These are phyloP conservation scores for Microdochium trichocladiopsis DNA, from an alignment of 2,329 filamentous ascomycete genomes.

Conservation along the genomic window DNA sequence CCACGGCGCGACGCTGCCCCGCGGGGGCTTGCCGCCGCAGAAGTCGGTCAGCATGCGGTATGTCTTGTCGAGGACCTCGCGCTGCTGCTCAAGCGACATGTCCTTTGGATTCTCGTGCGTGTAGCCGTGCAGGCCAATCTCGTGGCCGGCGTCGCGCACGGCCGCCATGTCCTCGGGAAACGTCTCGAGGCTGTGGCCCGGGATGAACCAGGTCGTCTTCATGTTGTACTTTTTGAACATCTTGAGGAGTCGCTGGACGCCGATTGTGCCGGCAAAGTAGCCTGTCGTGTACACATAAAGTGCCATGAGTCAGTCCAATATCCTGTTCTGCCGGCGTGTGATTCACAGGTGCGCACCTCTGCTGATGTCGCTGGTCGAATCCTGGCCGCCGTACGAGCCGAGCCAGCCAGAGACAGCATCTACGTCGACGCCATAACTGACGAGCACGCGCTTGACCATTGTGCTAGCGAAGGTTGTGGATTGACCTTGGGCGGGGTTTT, in stretches of 20 bases:
- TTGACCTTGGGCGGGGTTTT: not conserved
- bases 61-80: slow-evolving; percentile 67
- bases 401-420: slow-evolving; percentile 74
- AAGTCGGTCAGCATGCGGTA: slow-evolving; percentile 66
- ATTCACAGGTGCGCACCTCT: too few species aligned
- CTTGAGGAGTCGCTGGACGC: slow-evolving; percentile 59
- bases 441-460: slow-evolving; percentile 27
- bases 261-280: slow-evolving; percentile 62
- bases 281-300: slow-evolving; percentile 25
- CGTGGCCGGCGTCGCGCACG: slow-evolving; percentile 37
- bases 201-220: slow-evolving; percentile 52
- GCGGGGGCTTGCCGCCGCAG: slow-evolving; percentile 57
- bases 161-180: slow-evolving; percentile 37
- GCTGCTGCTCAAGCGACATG: slow-evolving; percentile 70
- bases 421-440: slow-evolving; percentile 63
- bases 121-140: slow-evolving; percentile 61
- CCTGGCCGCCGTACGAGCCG: slow-evolving; percentile 67
- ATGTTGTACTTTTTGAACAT: slow-evolving; percentile 67
- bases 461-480: slow-evolving; percentile 1
- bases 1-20: slow-evolving; percentile 66
- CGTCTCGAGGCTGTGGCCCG: slow-evolving; percentile 39
- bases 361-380: slow-evolving; percentile 65
- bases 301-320: too few species aligned
- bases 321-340: too few species aligned
- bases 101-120: slow-evolving; percentile 66